These are phyloP conservation scores for Zygosaccharomyces sapae DNA, from an alignment of 1,139 yeast species.

Conservation along the genomic window DNA sequence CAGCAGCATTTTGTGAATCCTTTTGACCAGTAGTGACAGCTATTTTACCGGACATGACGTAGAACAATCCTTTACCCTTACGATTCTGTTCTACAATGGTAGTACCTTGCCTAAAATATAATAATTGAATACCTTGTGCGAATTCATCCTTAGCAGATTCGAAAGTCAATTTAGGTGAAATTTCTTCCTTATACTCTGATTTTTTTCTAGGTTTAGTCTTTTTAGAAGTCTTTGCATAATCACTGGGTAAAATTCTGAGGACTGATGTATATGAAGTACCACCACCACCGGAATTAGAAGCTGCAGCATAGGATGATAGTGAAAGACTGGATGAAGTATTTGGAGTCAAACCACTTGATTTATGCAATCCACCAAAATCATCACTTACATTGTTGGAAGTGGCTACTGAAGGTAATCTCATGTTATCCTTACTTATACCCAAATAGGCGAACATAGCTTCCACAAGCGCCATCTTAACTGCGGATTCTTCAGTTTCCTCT, in stretches of 20 bases:
- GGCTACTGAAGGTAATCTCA: conserved; percentile 27
- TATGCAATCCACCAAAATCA: conserved; percentile 3
- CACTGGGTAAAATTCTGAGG: conserved; percentile 29
- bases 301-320: conserved; percentile 15
- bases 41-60: conserved; percentile 71
- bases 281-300: conserved; percentile 22
- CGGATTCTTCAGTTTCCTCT: conserved; percentile 73
- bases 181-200: conserved; percentile 24
- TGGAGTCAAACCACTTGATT: conserved; percentile 1
- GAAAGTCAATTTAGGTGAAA: conserved; percentile 38
- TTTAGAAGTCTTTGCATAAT: conserved; percentile 24
- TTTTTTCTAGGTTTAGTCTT: conserved; percentile 19
- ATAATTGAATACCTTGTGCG: conserved; percentile 56
- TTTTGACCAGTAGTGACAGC: conserved; percentile 49
- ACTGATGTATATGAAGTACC: conserved; percentile 18
- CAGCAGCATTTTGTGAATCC: conserved; percentile 15
- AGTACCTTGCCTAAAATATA: conserved; percentile 51
- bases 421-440: conserved; percentile 54
- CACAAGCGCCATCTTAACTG: conserved; percentile 63
- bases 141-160: conserved; percentile 60
- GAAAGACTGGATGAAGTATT: conserved; percentile 9
- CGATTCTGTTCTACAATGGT: conserved; percentile 61
- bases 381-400: conserved; percentile 8
- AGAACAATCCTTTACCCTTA: conserved; percentile 71
- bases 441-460: conserved; percentile 70